Percentiles rank a stretch among this genome's conserved stretches.
These are phyloP conservation scores for Salix arbutifolia DNA, from an alignment of 345 rosid genomes.

Conservation along the genomic window DNA sequence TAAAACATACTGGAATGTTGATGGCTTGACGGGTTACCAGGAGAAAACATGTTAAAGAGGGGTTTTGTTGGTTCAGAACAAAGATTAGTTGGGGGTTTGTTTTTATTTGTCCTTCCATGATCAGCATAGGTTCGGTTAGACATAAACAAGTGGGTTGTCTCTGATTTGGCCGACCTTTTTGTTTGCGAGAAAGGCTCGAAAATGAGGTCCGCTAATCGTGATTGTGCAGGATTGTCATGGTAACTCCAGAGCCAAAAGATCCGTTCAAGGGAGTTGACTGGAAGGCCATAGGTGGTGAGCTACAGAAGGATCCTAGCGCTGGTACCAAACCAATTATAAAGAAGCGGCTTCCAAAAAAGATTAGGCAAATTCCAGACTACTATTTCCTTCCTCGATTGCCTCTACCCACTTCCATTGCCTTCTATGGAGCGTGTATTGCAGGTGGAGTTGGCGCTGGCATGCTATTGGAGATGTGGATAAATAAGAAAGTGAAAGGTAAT, in stretches of 20 bases:
- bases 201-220: not conserved
- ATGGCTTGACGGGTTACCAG: not conserved
- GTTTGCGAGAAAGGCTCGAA: not conserved
- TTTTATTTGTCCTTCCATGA: not conserved
- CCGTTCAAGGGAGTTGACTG: slow-evolving; percentile 90
- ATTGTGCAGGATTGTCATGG: slow-evolving; percentile 32
- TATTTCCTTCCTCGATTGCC: slow-evolving; percentile 83
- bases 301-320: slow-evolving; percentile 59
- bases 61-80: not conserved
- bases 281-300: slow-evolving; percentile 61
- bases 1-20: not conserved
- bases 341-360: slow-evolving; percentile 72
- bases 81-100: not conserved
- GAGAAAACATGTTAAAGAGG: not conserved
- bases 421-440: slow-evolving; percentile 73
- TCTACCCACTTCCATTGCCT: slow-evolving; percentile 51
- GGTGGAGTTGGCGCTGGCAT: slow-evolving; percentile 91
- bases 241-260: slow-evolving; percentile 55
- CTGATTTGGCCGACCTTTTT: not conserved
- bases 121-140: not conserved
- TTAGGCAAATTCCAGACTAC: slow-evolving; percentile 80
- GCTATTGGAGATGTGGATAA: slow-evolving; percentile 80
- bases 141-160: not conserved
- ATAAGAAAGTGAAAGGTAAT: slow-evolving; percentile 76
- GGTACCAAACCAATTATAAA: slow-evolving; percentile 44